These are phyloP conservation scores for Pestalotiopsis sp. DNA, from an alignment of 2,329 filamentous ascomycete genomes.

Conservation along the genomic window DNA sequence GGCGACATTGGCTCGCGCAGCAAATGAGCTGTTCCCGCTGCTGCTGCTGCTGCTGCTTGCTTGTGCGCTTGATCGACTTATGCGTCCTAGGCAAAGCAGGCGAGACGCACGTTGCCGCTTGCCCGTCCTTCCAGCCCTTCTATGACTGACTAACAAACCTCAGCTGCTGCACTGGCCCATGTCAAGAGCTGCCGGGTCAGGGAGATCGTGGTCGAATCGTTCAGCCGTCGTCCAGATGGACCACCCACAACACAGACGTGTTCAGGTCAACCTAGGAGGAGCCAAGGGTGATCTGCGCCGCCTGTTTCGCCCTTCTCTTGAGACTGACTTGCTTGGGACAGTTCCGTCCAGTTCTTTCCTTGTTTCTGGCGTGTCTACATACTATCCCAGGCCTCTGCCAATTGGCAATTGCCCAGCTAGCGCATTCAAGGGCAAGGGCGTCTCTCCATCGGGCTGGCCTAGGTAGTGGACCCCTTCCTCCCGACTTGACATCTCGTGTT, in stretches of 20 bases:
- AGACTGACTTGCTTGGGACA: not conserved
- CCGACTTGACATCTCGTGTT: not conserved
- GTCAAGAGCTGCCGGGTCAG: not conserved
- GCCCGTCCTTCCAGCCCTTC: not conserved
- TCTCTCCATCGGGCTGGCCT: not conserved
- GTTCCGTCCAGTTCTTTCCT: not conserved
- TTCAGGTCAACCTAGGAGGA: not conserved
- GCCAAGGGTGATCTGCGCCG: conserved; percentile 1
- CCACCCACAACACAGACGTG: not conserved
- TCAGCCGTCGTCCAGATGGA: not conserved
- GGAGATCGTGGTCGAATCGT: not conserved
- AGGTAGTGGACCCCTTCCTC: not conserved
- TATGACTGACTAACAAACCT: not conserved
- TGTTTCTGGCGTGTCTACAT: not conserved
- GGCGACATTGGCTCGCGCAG: not conserved
- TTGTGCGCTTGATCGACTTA: not conserved
- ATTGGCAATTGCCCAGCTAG: no score
- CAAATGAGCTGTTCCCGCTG: not conserved
- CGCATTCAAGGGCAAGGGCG: no score
- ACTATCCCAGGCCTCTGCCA: no score
- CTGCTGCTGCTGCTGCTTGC: not conserved
- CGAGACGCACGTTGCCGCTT: not conserved
- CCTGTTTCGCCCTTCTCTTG: conserved; percentile 2
- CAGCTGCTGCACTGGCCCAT: not conserved
- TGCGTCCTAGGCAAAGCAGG: not conserved